A percentile compares a stretch with the other conserved stretches of the same genome.
Conservation (phyloP, 148 eudicot species). For the Spergularia bocconei region DNA sequence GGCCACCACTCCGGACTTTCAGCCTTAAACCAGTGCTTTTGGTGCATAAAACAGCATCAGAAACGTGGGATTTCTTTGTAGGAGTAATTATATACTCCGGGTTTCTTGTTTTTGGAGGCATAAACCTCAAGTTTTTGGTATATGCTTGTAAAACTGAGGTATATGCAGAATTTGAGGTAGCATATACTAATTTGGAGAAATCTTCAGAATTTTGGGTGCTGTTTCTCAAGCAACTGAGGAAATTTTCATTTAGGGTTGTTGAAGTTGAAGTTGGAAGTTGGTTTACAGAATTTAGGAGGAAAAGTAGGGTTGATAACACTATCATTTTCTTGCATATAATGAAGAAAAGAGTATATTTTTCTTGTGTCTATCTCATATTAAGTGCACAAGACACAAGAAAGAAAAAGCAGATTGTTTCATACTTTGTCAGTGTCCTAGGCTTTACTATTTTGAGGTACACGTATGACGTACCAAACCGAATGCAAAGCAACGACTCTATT, state of each 20-base stretch:
- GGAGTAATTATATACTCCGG: constrained; percentile 31
- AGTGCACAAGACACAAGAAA: no score
- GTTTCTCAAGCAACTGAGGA: constrained; percentile 17
- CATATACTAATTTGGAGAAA: constrained; percentile 9
- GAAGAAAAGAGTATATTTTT: no score
- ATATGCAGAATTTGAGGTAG: constrained; percentile 9
- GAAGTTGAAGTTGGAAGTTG: constrained; percentile 8
- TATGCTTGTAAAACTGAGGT: constrained; percentile 23
- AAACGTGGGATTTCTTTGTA: constrained; percentile 27
- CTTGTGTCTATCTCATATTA: no score
- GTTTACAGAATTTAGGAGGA: background rate
- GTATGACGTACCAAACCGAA: no score
- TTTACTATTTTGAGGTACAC: no score
- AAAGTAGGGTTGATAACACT: background rate
- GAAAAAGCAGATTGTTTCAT: no score
- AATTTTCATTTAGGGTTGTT: constrained; percentile 12
- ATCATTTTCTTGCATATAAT: constrained; percentile 2
- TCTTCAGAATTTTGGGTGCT: background rate
- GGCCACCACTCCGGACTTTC: constrained; percentile 45
- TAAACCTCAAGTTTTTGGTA: constrained; percentile 25
- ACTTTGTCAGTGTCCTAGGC: no score
- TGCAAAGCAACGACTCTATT: no score
- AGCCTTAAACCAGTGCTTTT: constrained; percentile 23
- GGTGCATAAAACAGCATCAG: constrained; percentile 28
- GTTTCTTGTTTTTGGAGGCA: constrained; percentile 14